Conservation (phyloP, 768 basidiomycete species). For the Boletellus ananiceps region DNA sequence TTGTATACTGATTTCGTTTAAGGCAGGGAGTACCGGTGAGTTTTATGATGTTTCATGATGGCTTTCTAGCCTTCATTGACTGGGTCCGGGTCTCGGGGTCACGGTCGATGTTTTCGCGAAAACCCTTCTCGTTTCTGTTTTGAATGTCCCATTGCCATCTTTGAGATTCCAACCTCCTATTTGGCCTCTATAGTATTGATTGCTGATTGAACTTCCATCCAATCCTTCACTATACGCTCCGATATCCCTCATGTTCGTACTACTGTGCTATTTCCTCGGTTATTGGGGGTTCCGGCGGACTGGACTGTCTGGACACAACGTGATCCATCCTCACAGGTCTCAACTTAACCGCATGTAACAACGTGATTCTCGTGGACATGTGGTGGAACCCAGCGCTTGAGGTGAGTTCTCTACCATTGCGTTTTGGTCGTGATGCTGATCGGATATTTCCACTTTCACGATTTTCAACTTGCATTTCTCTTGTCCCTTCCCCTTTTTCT, state of each 20-base stretch:
- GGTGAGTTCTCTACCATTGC: slow-evolving; percentile 36
- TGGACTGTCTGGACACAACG: neutral
- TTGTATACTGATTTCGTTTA: slow-evolving; percentile 94
- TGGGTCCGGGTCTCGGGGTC: too few species aligned
- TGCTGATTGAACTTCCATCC: slow-evolving; percentile 14
- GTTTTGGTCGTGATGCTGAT: slow-evolving; percentile 8
- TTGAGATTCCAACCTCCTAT: neutral
- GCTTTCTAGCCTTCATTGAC: neutral
- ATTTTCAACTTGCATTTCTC: neutral
- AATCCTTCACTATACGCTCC: neutral
- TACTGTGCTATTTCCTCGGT: neutral
- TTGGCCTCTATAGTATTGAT: neutral
- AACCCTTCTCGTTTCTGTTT: neutral
- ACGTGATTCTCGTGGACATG: slow-evolving; percentile 87
- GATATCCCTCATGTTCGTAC: neutral
- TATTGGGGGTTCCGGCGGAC: neutral
- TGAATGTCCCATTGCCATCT: neutral
- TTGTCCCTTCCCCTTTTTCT: neutral
- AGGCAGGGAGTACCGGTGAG: slow-evolving; percentile 88
- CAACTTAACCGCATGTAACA: slow-evolving; percentile 89
- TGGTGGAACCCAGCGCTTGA: slow-evolving; percentile 96
- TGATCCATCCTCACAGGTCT: slow-evolving; percentile 49
- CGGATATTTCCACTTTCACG: neutral
- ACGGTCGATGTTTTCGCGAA: neutral
- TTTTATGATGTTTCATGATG: slow-evolving; percentile 3